phyloP scores from a whole-genome alignment of 225 moss, liverwort and hornwort species.

The Marchantia paleacea region DNA sequence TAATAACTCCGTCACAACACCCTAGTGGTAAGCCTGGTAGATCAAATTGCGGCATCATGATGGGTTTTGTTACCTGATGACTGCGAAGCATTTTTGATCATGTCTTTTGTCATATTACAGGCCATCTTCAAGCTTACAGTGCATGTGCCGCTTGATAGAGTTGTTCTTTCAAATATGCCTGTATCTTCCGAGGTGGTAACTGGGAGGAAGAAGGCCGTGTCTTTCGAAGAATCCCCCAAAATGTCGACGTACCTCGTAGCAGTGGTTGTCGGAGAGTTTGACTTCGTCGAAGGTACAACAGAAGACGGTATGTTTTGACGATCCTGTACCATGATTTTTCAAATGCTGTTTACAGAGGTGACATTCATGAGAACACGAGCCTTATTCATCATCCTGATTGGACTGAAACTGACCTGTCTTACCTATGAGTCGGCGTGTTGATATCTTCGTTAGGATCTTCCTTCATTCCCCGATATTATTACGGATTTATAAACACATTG shows the following conservation, averaged over 20 bases:
- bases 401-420: background rate
- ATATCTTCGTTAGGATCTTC: background rate
- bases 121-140: slow-evolving; percentile 70
- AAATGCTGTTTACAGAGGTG: too few relatives aligned
- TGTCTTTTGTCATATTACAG: slow-evolving; percentile 28
- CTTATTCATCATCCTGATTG: background rate
- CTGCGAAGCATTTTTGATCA: background rate
- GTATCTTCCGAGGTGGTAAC: slow-evolving; percentile 44
- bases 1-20: background rate
- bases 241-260: slow-evolving; percentile 77
- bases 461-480: background rate
- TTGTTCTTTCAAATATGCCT: slow-evolving; percentile 73
- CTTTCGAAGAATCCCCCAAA: slow-evolving; percentile 67
- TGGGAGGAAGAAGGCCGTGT: slow-evolving; percentile 50
- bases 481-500: background rate
- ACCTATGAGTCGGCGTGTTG: background rate
- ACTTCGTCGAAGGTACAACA: slow-evolving; percentile 56
- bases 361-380: too few relatives aligned
- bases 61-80: background rate
- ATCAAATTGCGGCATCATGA: background rate
- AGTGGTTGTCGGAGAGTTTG: slow-evolving; percentile 70
- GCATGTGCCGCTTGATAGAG: slow-evolving; percentile 60
- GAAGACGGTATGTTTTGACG: slow-evolving; percentile 43
- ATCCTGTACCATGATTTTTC: background rate
- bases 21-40: background rate